Conservation (phyloP, 371 early-diverging fungal species). For the Rhizopus microsporus region DNA sequence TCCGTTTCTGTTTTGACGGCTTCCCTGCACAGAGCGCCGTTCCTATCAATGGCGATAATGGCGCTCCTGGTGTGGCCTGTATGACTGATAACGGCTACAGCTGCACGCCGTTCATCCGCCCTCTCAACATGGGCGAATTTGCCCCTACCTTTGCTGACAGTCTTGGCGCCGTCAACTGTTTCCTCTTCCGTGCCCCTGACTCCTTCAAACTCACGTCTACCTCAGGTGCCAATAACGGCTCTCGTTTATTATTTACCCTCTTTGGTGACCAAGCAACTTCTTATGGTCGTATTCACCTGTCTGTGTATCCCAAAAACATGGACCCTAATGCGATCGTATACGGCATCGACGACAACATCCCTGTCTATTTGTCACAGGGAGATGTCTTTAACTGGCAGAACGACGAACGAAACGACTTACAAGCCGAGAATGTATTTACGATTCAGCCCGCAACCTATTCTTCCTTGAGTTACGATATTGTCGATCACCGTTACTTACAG, state of each 20-base stretch:
- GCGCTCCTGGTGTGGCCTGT: conserved; percentile 37
- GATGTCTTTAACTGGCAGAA: conserved; percentile 41
- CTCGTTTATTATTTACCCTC: conserved; percentile 39
- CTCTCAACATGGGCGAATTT: conserved; percentile 39
- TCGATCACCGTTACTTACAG: conserved; percentile 47
- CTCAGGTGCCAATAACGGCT: conserved; percentile 48
- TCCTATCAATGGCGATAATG: background rate
- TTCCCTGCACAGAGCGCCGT: conserved; percentile 20
- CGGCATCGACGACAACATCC: conserved; percentile 22
- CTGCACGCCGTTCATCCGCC: conserved; percentile 29
- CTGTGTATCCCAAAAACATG: conserved; percentile 46
- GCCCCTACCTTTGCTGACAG: conserved; percentile 37
- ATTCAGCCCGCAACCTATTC: conserved; percentile 42
- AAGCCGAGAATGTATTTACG: conserved; percentile 37
- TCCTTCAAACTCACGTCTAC: conserved; percentile 40
- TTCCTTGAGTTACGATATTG: conserved; percentile 38
- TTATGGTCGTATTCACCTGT: conserved; percentile 44
- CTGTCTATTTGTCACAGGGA: conserved; percentile 25
- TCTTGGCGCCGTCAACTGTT: conserved; percentile 46
- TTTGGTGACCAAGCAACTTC: conserved; percentile 35
- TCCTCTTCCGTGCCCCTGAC: conserved; percentile 36
- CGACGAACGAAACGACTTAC: conserved; percentile 44
- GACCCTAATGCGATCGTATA: conserved; percentile 47
- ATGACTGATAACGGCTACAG: conserved; percentile 41
- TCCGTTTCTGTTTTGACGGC: conserved; percentile 55